Conservation (phyloP, 2,329 filamentous ascomycete genomes). For the Macrophomina pseudophaseolina region DNA sequence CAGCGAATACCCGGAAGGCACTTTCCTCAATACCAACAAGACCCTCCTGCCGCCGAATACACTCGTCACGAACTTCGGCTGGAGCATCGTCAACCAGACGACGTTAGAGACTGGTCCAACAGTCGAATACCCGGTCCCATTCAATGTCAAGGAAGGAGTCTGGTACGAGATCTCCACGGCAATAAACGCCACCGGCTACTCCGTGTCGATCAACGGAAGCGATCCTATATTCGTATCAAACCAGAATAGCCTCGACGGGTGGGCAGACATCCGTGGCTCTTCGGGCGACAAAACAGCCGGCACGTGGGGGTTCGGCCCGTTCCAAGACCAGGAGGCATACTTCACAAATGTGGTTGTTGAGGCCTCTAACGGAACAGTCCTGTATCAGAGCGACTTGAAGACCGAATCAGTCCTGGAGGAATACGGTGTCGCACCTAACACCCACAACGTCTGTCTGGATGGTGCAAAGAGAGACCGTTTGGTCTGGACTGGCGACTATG, state of each 20-base stretch:
- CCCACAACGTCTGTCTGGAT: conserved; percentile 47
- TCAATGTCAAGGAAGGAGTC: conserved; percentile 37
- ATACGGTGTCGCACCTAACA: conserved; percentile 44
- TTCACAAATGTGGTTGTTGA: conserved; percentile 43
- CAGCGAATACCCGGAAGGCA: conserved; percentile 28
- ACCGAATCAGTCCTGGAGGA: conserved; percentile 40
- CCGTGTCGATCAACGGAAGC: conserved; percentile 37
- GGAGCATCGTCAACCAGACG: conserved; percentile 44
- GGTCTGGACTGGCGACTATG: conserved; percentile 52
- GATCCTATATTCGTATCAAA: conserved; percentile 32
- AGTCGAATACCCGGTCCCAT: conserved; percentile 35
- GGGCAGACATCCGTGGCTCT: not conserved
- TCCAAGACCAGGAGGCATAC: conserved; percentile 46
- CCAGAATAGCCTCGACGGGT: not conserved
- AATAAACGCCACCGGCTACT: conserved; percentile 36
- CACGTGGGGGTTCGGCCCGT: conserved; percentile 50
- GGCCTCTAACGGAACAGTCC: conserved; percentile 35
- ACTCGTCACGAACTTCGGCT: conserved; percentile 43
- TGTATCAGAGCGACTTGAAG: conserved; percentile 42
- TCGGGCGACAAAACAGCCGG: conserved; percentile 33
- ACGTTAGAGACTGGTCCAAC: conserved; percentile 37
- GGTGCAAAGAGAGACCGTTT: conserved; percentile 50
- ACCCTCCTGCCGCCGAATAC: conserved; percentile 44
- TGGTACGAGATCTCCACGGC: conserved; percentile 49
- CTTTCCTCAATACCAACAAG: conserved; percentile 43